Evolutionary conservation across 768 basidiomycete species (phyloP), one percentile per base, ranked within the genome.

Genomic region (Lactifluus echinatus): DNA sequence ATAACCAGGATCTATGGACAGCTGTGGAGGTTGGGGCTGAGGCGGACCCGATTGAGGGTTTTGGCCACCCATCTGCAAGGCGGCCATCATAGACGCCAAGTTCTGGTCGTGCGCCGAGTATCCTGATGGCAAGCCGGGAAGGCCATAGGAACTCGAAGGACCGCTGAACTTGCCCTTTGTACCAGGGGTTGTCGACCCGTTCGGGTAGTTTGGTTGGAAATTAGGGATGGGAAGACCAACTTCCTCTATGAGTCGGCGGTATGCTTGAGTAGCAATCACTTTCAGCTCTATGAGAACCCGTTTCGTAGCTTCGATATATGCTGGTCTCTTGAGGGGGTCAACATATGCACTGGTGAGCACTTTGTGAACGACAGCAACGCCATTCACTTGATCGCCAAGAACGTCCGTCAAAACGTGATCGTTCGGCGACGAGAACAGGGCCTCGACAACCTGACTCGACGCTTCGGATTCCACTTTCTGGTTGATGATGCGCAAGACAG

Each of bases 341-440:
- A 97, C 78, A 74, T 87, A 91, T 10, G 88, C 79, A 68, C 88
- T 93, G 11, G 87, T 89, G 63, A 97, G 71, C 60, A 97, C 88
- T 71, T 98, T 98, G 71, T 89, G 88, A 24, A 95, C 84, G 33
- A 93, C 88, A 4, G 92, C 86, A 50, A 95, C 87, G 24, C 94
- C 94, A 68, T 96, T 94, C 57, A 97, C 92, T 73, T 98, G 94
- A 71, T 99, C 95, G 45, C 87, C 87, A 63, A 99, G 76, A 44
- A 98, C 89, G 66, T 98, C 95, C 12, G 89, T 93, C 39, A 98
- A 75, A 42, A 93, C 90, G 66, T 93, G 87, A 67, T 96, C 93
- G 19, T 82, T 83, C 7, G 85, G 84, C 0, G 92, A 93, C n/a
- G 81, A 81, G 76, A 98, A 96, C 62, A 99, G 73, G 1, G 92